Percentiles rank a stretch among this genome's conserved stretches.
Evolutionary conservation across 306 rosid genomes (phyloP).

Genomic region (Malus domestica): DNA sequence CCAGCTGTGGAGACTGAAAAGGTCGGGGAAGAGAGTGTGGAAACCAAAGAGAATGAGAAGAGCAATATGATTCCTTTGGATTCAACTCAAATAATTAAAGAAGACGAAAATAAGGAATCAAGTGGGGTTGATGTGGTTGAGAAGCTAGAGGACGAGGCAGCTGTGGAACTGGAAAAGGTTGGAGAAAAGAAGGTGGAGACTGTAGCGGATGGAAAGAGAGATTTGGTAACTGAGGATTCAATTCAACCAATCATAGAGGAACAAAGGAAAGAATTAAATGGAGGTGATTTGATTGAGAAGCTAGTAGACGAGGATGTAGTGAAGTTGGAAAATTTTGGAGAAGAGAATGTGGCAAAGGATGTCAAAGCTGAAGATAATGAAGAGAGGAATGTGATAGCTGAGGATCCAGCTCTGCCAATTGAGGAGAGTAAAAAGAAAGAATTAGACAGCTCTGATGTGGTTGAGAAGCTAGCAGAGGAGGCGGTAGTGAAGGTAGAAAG

Average conservation of each 20-base stretch:
- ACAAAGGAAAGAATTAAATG: constrained; percentile 28
- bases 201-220: constrained; percentile 10
- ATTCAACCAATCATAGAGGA: background rate
- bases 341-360: background rate
- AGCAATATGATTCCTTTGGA: background rate
- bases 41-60: background rate
- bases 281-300: constrained; percentile 13
- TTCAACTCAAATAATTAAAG: constrained; percentile 6
- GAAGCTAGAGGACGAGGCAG: constrained; percentile 27
- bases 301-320: background rate
- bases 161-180: constrained; percentile 26
- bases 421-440: background rate
- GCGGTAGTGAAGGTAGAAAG: background rate
- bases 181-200: constrained; percentile 29
- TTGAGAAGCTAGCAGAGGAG: constrained; percentile 2
- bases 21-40: background rate
- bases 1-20: background rate
- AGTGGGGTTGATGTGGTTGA: constrained; percentile 5
- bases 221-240: constrained; percentile 6
- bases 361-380: background rate
- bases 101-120: constrained; percentile 18
- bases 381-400: background rate
- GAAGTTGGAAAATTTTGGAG: background rate
- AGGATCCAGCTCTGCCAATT: background rate
- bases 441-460: background rate